Evolutionary conservation across 2,329 filamentous ascomycete genomes (phyloP).

Genomic region (Botrytis paeoniae): DNA sequence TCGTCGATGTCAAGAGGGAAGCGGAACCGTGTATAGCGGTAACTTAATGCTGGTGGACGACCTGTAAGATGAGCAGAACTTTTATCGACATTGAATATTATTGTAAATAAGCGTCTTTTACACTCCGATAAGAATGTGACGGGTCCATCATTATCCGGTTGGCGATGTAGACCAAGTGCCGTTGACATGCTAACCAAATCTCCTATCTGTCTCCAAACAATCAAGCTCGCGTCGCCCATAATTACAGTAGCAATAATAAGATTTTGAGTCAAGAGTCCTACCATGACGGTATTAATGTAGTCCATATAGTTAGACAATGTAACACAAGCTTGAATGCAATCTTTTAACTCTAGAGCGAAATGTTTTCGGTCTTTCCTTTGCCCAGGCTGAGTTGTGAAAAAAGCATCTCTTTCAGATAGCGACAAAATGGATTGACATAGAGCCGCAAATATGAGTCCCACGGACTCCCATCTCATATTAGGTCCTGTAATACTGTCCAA

Average conservation of each 20-base stretch:
- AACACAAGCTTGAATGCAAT: constrained; percentile 40
- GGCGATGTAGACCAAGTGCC: constrained; percentile 34
- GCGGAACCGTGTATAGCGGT: constrained; percentile 53
- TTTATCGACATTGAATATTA: constrained; percentile 48
- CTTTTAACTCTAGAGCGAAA: constrained; percentile 36
- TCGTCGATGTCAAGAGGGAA: constrained; percentile 54
- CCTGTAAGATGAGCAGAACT: constrained; percentile 51
- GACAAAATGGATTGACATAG: constrained; percentile 28
- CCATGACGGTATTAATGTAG: constrained; percentile 41
- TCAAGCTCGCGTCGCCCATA: constrained; percentile 42
- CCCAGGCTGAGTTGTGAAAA: constrained; percentile 33
- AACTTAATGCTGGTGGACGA: constrained; percentile 50
- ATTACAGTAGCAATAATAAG: constrained; percentile 41
- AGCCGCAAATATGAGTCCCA: constrained; percentile 33
- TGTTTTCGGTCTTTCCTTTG: constrained; percentile 29
- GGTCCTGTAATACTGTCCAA: constrained; percentile 30
- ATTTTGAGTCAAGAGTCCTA: constrained; percentile 41
- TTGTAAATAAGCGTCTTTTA: constrained; percentile 39
- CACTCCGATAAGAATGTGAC: constrained; percentile 40
- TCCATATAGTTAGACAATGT: constrained; percentile 39
- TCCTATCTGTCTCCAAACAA: constrained; percentile 41
- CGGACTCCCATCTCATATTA: constrained; percentile 37
- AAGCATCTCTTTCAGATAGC: constrained; percentile 26
- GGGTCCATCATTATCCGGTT: constrained; percentile 24
- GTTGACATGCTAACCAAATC: constrained; percentile 39